phyloP scores from a whole-genome alignment of 2,329 filamentous ascomycete genomes.

The Ceratocystis colombiana region DNA sequence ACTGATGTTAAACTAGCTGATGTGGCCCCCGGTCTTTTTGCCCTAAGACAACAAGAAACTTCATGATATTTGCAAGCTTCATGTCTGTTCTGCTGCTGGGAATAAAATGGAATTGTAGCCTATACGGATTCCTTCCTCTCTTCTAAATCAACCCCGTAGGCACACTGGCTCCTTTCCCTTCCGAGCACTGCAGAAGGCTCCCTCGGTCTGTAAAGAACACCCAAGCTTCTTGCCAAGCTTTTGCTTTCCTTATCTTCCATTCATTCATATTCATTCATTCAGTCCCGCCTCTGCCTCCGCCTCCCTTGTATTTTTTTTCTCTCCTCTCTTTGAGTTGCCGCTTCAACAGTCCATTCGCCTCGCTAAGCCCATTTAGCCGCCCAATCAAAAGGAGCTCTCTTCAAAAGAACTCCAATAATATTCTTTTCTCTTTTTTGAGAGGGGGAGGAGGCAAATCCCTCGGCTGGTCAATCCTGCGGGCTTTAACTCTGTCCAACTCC shows the following conservation, averaged over 20 bases:
- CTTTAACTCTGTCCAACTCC: background rate
- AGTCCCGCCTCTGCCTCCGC: background rate
- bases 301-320: background rate
- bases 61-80: background rate
- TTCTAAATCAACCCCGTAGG: too few species aligned
- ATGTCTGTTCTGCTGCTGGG: too few species aligned
- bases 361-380: background rate
- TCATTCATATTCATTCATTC: background rate
- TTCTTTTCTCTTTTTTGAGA: constrained; percentile 1
- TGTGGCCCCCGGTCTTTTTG: background rate
- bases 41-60: background rate
- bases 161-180: too few species aligned
- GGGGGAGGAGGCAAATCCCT: background rate
- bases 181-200: too few species aligned
- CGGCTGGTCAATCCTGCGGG: constrained; percentile 6
- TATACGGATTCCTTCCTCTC: too few species aligned
- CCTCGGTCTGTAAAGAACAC: too few species aligned
- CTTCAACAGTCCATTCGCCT: background rate
- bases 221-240: too few species aligned
- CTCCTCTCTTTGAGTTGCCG: too few species aligned
- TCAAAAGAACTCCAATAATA: background rate
- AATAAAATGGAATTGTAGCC: too few species aligned
- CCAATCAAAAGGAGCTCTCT: background rate
- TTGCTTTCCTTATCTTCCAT: too few species aligned
- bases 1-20: background rate